phyloP scores from a whole-genome alignment of 2,329 filamentous ascomycete genomes.

The Scytalidium sp. region DNA sequence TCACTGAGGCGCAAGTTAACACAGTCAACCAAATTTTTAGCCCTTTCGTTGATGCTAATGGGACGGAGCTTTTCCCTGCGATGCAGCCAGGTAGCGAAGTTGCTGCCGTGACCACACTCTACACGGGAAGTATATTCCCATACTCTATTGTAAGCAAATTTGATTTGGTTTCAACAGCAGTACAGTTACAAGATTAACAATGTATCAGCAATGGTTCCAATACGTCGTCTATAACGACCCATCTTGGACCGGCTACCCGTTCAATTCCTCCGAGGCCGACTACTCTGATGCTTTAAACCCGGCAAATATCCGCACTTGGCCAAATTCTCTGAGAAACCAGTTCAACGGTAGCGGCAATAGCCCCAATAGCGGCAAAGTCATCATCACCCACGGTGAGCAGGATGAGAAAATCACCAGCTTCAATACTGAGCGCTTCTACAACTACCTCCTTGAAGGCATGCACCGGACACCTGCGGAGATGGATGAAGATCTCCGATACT shows the following conservation, averaged over 20 bases:
- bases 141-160: slow-evolving; percentile 14
- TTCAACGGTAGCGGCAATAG: slow-evolving; percentile 15
- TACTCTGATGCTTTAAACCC: slow-evolving; percentile 23
- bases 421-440: slow-evolving; percentile 18
- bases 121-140: slow-evolving; percentile 23
- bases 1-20: slow-evolving; percentile 39
- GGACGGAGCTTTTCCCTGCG: slow-evolving; percentile 45
- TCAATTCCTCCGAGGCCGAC: slow-evolving; percentile 34
- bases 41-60: slow-evolving; percentile 38
- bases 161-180: background rate
- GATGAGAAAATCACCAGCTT: slow-evolving; percentile 29
- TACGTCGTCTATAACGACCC: slow-evolving; percentile 38
- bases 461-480: slow-evolving; percentile 21
- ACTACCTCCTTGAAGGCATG: slow-evolving; percentile 10
- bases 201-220: slow-evolving; percentile 45
- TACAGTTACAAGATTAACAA: slow-evolving; percentile 29
- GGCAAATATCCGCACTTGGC: slow-evolving; percentile 22
- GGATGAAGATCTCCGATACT: slow-evolving; percentile 46
- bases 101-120: slow-evolving; percentile 31
- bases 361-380: slow-evolving; percentile 30
- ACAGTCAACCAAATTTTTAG: slow-evolving; percentile 40
- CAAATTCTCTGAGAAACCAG: slow-evolving; percentile 10
- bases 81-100: slow-evolving; percentile 46
- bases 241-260: slow-evolving; percentile 27
- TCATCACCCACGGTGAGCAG: slow-evolving; percentile 38